A percentile compares a stretch with the other conserved stretches of the same genome.
These are phyloP conservation scores for Mentha longifolia DNA, from an alignment of 257 asterid genomes.

Conservation along the genomic window DNA sequence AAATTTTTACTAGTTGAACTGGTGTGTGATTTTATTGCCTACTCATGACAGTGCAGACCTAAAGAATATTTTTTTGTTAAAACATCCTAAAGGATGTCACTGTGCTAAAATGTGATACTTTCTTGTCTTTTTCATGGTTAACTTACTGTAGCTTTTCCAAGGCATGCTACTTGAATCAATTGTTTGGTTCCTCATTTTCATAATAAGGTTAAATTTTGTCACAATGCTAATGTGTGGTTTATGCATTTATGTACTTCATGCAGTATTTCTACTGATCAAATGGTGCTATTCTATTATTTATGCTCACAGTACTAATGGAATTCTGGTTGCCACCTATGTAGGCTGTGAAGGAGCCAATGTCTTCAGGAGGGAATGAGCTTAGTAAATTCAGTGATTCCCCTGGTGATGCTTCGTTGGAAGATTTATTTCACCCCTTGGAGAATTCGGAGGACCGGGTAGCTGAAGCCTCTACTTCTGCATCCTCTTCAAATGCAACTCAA, in stretches of 20 bases:
- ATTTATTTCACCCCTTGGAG: constrained; percentile 85
- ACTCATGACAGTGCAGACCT: constrained; percentile 22
- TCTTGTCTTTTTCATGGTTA: constrained; percentile 12
- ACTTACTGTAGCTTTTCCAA: neutral
- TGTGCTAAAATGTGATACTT: constrained; percentile 3
- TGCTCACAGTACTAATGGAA: constrained; percentile 19
- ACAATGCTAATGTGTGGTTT: constrained; percentile 15
- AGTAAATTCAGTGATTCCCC: constrained; percentile 95
- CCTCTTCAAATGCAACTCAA: constrained; percentile 59
- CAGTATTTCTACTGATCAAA: neutral
- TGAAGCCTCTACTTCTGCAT: constrained; percentile 84
- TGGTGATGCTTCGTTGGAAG: constrained; percentile 93
- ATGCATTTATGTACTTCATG: constrained; percentile 13
- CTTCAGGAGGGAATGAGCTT: constrained; percentile 68
- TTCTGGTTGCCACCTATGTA: constrained; percentile 41
- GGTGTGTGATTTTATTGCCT: constrained; percentile 9
- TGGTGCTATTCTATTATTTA: constrained; percentile 5
- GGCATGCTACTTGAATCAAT: neutral
- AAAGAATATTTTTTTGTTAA: too few relatives aligned
- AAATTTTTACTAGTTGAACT: constrained; percentile 15
- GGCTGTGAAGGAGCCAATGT: constrained; percentile 62
- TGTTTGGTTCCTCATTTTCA: too few relatives aligned
- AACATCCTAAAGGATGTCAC: neutral
- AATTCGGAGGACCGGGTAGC: constrained; percentile 58
- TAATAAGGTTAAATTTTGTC: neutral